Evolutionary conservation across 2,329 filamentous ascomycete genomes (phyloP), one percentile per base, ranked within the genome.

Genomic region (Pezicula carpinea): DNA sequence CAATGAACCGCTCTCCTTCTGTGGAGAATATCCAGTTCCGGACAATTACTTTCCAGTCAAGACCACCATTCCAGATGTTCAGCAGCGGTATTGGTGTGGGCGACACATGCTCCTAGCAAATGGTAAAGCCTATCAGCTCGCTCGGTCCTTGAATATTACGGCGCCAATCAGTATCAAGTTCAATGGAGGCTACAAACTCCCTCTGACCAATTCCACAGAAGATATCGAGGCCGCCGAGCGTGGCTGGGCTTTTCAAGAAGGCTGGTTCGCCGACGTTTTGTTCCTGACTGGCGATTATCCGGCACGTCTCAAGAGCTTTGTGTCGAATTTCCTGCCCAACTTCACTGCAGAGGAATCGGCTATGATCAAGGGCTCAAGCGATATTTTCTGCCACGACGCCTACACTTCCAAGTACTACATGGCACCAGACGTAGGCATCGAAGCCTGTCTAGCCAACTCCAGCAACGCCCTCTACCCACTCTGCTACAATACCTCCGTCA

Each of bases 321-420:
- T 73, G 2, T 61, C 66, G 0, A 68, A 70, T 14, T 68, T 73
- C 17, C 65, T 73, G 3, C 69, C 70, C 0, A 61, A 50, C 2
- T 67, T 83, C 26, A 77, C 66, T 1, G 53, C 67, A 0, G 63
- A 66, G 2, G 69, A 84, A 32, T 64, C 82, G n/a, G 57, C 53
- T 2, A 69, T 72, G 40, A 71, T 79, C 29, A 66, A 69, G 15
- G 69, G 71, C 5, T 79, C 75, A 0, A 69, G 72, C 3, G 79
- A 82, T 58, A 75, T 80, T 46, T 69, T 79, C 33, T 76, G 71
- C 6, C 71, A 82, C 31, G 77, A 83, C 52, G 74, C 77, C 0
- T 83, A 83, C 63, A 80, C 76, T 0, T 73, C 76, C 0, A 74
- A 72, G 0, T 73, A 79, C 1, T 72, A 80, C 14, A 48, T 53